These are phyloP conservation scores for Chrysoporthe cubensis DNA, from an alignment of 2,329 filamentous ascomycete species.

Conservation along the genomic window DNA sequence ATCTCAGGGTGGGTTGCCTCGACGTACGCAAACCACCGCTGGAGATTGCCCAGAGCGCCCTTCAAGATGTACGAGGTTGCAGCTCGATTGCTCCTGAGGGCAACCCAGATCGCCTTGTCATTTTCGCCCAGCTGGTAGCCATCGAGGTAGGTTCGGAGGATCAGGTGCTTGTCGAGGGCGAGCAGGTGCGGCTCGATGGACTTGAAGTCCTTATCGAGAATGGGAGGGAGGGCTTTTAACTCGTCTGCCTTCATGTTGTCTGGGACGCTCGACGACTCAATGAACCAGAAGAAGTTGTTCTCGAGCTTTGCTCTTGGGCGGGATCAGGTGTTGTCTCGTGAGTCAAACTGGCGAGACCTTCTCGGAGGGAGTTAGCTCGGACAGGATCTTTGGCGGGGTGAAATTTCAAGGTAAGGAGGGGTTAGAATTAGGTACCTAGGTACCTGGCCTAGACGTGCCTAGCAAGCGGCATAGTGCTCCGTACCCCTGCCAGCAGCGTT, in stretches of 20 bases:
- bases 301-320: conserved; percentile 3
- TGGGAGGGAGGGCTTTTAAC: conserved; percentile 54
- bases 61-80: conserved; percentile 80
- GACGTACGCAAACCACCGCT: conserved; percentile 86
- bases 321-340: conserved; percentile 13
- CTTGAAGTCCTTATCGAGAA: conserved; percentile 75
- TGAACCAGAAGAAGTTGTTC: neutral
- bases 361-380: conserved; percentile 21
- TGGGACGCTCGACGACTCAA: neutral
- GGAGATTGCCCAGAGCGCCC: conserved; percentile 74
- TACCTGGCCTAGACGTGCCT: neutral
- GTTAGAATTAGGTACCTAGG: conserved; percentile 18
- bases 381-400: conserved; percentile 29
- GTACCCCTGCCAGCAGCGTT: neutral
- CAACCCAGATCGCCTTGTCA: conserved; percentile 83
- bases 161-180: conserved; percentile 85
- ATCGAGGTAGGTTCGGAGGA: conserved; percentile 81
- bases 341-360: conserved; percentile 25
- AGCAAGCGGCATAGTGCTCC: neutral
- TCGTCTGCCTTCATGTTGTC: conserved; percentile 61
- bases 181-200: conserved; percentile 73
- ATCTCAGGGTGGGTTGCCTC: conserved; percentile 82
- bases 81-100: conserved; percentile 83
- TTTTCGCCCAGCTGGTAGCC: conserved; percentile 78
- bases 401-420: conserved; percentile 32